A percentile compares a stretch with the other conserved stretches of the same genome.
Evolutionary conservation across 257 asterid genomes (phyloP).

Genomic region (Solanum etuberosum): DNA sequence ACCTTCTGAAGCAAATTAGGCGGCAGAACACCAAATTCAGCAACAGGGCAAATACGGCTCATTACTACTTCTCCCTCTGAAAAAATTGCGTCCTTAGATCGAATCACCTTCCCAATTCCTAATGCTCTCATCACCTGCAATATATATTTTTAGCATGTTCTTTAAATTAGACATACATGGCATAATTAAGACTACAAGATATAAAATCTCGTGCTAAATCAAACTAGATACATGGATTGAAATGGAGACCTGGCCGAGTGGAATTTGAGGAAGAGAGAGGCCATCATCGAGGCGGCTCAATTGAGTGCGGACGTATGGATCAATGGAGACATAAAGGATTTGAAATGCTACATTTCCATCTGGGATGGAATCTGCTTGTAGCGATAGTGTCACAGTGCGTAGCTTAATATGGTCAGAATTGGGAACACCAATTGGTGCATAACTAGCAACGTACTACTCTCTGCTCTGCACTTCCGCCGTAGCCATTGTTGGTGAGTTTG

Average conservation of each 20-base stretch:
- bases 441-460: not conserved
- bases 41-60: not conserved
- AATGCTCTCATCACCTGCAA: not conserved
- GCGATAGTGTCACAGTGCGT: not conserved
- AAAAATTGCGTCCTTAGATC: not conserved
- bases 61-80: not conserved
- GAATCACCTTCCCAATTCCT: not conserved
- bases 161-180: no score
- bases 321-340: not conserved
- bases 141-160: no score
- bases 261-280: not conserved
- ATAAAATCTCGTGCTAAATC: not conserved
- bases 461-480: not conserved
- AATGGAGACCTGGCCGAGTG: not conserved
- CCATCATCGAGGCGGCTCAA: not conserved
- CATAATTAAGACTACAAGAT: no score
- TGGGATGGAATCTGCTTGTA: not conserved
- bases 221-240: not conserved
- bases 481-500: not conserved
- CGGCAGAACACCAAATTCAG: not conserved
- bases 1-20: not conserved
- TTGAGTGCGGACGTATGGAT: not conserved
- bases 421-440: not conserved
- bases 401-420: not conserved
- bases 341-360: not conserved